Conservation (phyloP, 768 basidiomycete species). For the Suillus spraguei region DNA sequence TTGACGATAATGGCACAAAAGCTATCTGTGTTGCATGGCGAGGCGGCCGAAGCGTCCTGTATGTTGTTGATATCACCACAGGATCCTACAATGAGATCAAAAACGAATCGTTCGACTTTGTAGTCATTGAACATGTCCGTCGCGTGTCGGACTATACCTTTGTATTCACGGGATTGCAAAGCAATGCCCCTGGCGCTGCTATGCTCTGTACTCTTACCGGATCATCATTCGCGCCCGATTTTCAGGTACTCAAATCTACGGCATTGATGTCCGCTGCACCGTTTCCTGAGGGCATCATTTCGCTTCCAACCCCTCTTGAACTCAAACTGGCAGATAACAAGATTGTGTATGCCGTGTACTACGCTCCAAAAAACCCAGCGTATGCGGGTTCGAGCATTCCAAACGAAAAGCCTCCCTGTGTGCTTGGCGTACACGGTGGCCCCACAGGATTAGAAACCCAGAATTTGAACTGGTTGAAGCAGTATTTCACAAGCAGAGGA, state of each 20-base stretch:
- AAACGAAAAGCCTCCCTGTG: slow-evolving; percentile 67
- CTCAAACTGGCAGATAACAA: slow-evolving; percentile 35
- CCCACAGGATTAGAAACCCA: slow-evolving; percentile 56
- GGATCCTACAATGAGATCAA: slow-evolving; percentile 27
- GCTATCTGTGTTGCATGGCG: slow-evolving; percentile 35
- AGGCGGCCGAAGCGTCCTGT: slow-evolving; percentile 37
- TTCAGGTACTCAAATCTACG: slow-evolving; percentile 26
- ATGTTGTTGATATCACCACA: slow-evolving; percentile 31
- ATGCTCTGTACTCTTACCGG: slow-evolving; percentile 32
- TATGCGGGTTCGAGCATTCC: slow-evolving; percentile 47
- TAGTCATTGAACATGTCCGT: slow-evolving; percentile 27
- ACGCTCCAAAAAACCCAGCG: slow-evolving; percentile 64
- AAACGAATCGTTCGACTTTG: slow-evolving; percentile 35
- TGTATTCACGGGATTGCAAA: slow-evolving; percentile 37
- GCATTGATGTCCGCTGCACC: slow-evolving; percentile 18
- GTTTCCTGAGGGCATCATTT: slow-evolving; percentile 34
- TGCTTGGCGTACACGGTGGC: slow-evolving; percentile 71
- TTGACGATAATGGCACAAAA: slow-evolving; percentile 36
- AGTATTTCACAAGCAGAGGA: slow-evolving; percentile 72
- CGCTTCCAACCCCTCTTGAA: slow-evolving; percentile 50
- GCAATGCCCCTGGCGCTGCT: slow-evolving; percentile 33
- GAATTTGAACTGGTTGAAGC: slow-evolving; percentile 52
- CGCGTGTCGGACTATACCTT: slow-evolving; percentile 25
- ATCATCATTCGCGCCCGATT: slow-evolving; percentile 25
- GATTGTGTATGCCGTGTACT: slow-evolving; percentile 64